These are phyloP conservation scores for Torulaspora maleeae DNA, from an alignment of 805 yeast species.

Conservation along the genomic window DNA sequence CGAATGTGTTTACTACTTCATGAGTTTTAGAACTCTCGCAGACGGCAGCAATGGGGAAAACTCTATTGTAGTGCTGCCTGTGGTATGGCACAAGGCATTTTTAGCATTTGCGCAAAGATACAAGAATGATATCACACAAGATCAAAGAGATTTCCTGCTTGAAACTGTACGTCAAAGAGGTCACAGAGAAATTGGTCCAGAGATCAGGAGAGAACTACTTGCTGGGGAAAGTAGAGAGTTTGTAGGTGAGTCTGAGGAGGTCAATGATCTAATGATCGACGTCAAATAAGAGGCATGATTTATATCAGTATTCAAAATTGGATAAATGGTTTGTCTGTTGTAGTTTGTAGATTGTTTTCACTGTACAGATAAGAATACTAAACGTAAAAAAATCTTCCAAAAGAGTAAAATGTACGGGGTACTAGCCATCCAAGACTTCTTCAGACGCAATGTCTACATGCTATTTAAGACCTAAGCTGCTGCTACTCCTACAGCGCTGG, in stretches of 20 bases:
- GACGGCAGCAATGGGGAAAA: constrained; percentile 41
- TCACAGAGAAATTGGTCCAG: constrained; percentile 87
- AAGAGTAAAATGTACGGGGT: too few relatives aligned
- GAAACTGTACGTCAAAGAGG: constrained; percentile 88
- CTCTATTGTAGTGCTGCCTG: constrained; percentile 59
- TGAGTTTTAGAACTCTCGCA: constrained; percentile 71
- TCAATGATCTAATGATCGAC: constrained; percentile 35
- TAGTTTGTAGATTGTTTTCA: not conserved
- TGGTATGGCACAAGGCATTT: constrained; percentile 97
- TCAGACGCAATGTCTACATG: not conserved
- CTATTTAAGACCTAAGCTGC: not conserved
- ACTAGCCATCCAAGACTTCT: too few relatives aligned
- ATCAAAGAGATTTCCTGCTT: constrained; percentile 88
- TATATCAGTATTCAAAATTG: constrained; percentile 1
- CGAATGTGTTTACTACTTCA: constrained; percentile 87
- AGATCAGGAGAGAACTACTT: constrained; percentile 84
- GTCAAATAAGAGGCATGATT: constrained; percentile 11
- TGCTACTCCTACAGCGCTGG: constrained; percentile 36
- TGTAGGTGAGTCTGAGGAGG: constrained; percentile 25
- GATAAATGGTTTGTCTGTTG: not conserved
- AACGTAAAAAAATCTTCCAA: not conserved
- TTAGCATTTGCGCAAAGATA: constrained; percentile 92
- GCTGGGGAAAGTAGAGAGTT: constrained; percentile 73
- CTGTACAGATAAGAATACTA: not conserved
- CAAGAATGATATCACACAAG: constrained; percentile 97